Base-by-base conservation (phyloP, 768 basidiomycete species). In the Auricularia heimuer region DNA sequence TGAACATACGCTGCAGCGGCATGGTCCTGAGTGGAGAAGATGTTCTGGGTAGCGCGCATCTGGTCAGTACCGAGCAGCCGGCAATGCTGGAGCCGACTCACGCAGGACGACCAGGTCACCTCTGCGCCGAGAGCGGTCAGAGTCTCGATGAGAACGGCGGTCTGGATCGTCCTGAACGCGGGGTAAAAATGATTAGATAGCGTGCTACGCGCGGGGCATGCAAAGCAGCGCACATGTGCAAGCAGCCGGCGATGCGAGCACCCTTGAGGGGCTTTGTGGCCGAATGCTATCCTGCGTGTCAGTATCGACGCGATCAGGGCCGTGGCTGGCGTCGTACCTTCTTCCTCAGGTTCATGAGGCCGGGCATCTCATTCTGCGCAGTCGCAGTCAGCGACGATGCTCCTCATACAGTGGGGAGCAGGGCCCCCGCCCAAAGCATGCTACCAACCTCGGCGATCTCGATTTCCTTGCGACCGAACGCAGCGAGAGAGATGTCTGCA, bases 11-110 rank as follows among this genome's bases (percentile, higher is more conserved):
- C 97, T 69, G 97, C 90, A 63, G 97, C 97, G 63, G 97, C 97
- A 79, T 99, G 97, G 76, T 99, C 97, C 79, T 99, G 97, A 62
- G 97, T 99, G 62, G 97, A 98, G 81, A 96, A 99, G 76, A 99
- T 99, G 82, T 99, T 97, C 92, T 94, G 67, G 42, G 54, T 21
- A 33, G 1, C 47, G 47, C 62, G 58, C 12, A 65, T 68, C 67
- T 7, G 29, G 35, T 44, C 37, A 47, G 68, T 70, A 70, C 54
- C 64, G 18, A 56, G 29, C 39, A 8, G 10, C 42, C 29, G 11
- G 18, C 14, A 18, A 16, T 51, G 10, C 3, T 1, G 18, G 47
- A 51, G 47, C 47, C 39, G 39, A 81, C 89, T 54, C 76, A 93
- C 92, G 78, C 94, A 97, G 70, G 94, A 98, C 33, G 97, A 98